These are phyloP conservation scores for Lactarius trivialis DNA, from an alignment of 768 basidiomycete genomes.

Conservation along the genomic window DNA sequence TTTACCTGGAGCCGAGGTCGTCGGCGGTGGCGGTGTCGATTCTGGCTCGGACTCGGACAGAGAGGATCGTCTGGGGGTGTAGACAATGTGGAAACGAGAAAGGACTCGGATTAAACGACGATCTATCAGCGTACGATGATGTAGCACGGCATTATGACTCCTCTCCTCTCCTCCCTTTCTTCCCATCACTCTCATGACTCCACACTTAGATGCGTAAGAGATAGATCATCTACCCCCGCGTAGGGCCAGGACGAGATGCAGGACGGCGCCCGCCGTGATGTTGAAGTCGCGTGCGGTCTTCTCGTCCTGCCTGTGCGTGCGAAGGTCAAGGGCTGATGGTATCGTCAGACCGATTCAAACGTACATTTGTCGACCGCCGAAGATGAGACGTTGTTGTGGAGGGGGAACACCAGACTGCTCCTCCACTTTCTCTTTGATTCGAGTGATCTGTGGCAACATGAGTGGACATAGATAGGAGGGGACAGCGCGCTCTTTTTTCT, in stretches of 20 bases:
- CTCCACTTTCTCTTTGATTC: slow-evolving; percentile 97
- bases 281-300: slow-evolving; percentile 83
- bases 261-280: slow-evolving; percentile 76
- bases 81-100: neutral
- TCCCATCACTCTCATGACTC: slow-evolving; percentile 12
- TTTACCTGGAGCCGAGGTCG: slow-evolving; percentile 74
- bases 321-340: neutral
- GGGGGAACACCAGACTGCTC: slow-evolving; percentile 98
- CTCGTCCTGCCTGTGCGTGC: slow-evolving; percentile 68
- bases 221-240: slow-evolving; percentile 68
- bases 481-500: neutral
- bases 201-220: neutral
- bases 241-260: slow-evolving; percentile 92
- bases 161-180: neutral
- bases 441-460: slow-evolving; percentile 55
- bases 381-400: slow-evolving; percentile 91
- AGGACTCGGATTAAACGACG: slow-evolving; percentile 8
- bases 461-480: neutral
- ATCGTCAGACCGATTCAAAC: slow-evolving; percentile 25
- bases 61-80: neutral
- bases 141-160: neutral
- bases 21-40: slow-evolving; percentile 29
- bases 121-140: slow-evolving; percentile 18
- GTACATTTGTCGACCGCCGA: slow-evolving; percentile 88
- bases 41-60: neutral